Evolutionary conservation across 192 early-diverging fungal genomes (phyloP).

Genomic region (Podila verticillata): DNA sequence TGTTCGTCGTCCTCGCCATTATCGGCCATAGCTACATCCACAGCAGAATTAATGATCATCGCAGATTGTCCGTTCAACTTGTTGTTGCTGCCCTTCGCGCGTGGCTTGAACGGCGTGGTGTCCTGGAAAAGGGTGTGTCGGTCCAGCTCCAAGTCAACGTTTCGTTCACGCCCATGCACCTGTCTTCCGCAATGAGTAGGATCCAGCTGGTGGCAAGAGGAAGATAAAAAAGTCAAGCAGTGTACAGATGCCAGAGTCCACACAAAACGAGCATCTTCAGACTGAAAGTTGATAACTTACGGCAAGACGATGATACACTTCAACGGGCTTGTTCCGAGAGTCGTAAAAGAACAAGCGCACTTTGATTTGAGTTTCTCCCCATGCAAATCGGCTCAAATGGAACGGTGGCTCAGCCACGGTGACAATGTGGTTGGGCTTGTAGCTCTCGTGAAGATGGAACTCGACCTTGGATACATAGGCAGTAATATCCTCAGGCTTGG

Average conservation of each 20-base stretch:
- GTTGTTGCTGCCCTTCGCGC: conserved; percentile 19
- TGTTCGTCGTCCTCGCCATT: conserved; percentile 41
- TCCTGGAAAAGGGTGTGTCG: conserved; percentile 76
- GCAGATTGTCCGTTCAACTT: not conserved
- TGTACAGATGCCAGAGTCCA: not conserved
- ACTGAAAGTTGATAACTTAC: conserved; percentile 44
- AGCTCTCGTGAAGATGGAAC: conserved; percentile 90
- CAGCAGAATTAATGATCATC: conserved; percentile 35
- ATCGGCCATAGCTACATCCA: conserved; percentile 42
- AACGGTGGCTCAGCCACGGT: conserved; percentile 83
- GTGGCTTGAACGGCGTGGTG: conserved; percentile 9
- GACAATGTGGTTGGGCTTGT: conserved; percentile 88
- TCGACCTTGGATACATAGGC: conserved; percentile 83
- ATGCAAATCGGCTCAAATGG: conserved; percentile 88
- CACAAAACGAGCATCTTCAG: not conserved
- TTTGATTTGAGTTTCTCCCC: conserved; percentile 94
- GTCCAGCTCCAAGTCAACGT: conserved; percentile 87
- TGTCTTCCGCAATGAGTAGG: conserved; percentile 71
- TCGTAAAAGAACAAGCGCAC: conserved; percentile 86
- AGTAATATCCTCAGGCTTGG: conserved; percentile 54
- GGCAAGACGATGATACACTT: conserved; percentile 83
- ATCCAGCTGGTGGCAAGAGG: conserved; percentile 67
- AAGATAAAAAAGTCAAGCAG: not conserved
- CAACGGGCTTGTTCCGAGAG: conserved; percentile 83
- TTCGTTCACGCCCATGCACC: conserved; percentile 75